Evolutionary conservation across 176 grass and related monocot genomes (phyloP), one percentile per base, ranked within the genome.

Genomic region (Raddia distichophylla): DNA sequence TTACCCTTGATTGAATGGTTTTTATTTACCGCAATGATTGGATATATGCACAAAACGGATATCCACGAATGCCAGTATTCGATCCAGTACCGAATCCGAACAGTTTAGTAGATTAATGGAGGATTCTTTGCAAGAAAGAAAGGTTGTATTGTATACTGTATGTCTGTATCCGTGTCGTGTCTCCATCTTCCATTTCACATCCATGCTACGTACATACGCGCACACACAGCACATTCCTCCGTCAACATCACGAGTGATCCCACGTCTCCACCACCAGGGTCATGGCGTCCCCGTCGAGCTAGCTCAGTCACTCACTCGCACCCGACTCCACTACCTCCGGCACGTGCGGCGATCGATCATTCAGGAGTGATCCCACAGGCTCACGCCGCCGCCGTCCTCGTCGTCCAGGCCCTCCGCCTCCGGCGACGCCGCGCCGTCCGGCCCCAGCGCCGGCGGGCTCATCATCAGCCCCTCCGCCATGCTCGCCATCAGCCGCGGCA

Each of bases 401-500:
- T 44, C 86, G 0, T 72, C 74, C 19, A 50, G 71, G n/a, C 22
- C 35, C 12, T 83, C 80, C n/a, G 68, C 15, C 42, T 82, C 83
- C 47, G 35, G 43, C 51, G 47, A 27, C 69, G 73, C 14, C 20
- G 35, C 71, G 0, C 67, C 69, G 6, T 83, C 82, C 8, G 65
- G 53, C 69, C 80, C 80, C 22, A 93, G 66, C 71, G 82, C 60
- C 56, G 91, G 91, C 46, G 87, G 91, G 67, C 73, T 88, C 46
- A 93, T 90, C 87, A 93, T 87, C 77, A 93, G 76, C 62, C 87
- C 91, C 84, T 93, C 88, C 7, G 91, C 91, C 91, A 90, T 93
- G 78, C 70, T 88, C 78, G 67, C 73, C 64, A 93, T 79, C 65
- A 93, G 73, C 78, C 86, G 70, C 55, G 91, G 91, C 91, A 90